Percentiles rank a stretch among this genome's conserved stretches.
Evolutionary conservation across 176 grass and related monocot genomes (phyloP).

Genomic region (Hordeum vulgare): DNA sequence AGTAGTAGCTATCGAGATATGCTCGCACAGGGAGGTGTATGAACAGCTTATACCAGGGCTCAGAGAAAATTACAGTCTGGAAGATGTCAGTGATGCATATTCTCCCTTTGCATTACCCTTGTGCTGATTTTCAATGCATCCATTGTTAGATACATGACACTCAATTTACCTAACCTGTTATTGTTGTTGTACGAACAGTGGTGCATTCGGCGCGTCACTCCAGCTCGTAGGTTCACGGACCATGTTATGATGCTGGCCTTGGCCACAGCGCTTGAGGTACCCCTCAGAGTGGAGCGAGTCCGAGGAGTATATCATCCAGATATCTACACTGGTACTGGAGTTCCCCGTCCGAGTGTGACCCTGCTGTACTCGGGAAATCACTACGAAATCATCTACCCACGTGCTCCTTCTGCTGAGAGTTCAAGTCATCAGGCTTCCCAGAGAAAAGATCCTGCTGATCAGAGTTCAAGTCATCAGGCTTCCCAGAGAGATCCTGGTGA

Average conservation of each 20-base stretch:
- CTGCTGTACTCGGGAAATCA: constrained; percentile 1
- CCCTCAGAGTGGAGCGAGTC: constrained; percentile 15
- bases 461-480: too few relatives aligned
- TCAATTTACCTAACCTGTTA: not conserved
- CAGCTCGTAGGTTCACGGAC: not conserved
- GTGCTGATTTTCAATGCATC: not conserved
- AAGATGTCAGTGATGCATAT: constrained; percentile 15
- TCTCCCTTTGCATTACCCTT: not conserved
- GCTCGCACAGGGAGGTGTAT: constrained; percentile 1
- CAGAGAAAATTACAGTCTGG: not conserved
- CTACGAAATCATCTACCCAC: constrained; percentile 27
- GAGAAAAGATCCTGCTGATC: too few relatives aligned
- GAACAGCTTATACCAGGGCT: not conserved
- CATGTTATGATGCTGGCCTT: constrained; percentile 17
- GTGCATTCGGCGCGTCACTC: not conserved
- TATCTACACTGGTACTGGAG: not conserved
- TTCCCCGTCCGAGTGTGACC: constrained; percentile 14
- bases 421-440: too few relatives aligned
- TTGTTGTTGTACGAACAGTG: not conserved
- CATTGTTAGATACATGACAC: not conserved
- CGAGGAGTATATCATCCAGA: not conserved
- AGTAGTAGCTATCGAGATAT: constrained; percentile 29
- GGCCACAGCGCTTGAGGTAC: not conserved
- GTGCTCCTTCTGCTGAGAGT: not conserved
- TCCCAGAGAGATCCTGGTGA: too few relatives aligned